Evolutionary conservation across 2,329 filamentous ascomycete genomes (phyloP).

Genomic region (Cordyceps cateniannulata): DNA sequence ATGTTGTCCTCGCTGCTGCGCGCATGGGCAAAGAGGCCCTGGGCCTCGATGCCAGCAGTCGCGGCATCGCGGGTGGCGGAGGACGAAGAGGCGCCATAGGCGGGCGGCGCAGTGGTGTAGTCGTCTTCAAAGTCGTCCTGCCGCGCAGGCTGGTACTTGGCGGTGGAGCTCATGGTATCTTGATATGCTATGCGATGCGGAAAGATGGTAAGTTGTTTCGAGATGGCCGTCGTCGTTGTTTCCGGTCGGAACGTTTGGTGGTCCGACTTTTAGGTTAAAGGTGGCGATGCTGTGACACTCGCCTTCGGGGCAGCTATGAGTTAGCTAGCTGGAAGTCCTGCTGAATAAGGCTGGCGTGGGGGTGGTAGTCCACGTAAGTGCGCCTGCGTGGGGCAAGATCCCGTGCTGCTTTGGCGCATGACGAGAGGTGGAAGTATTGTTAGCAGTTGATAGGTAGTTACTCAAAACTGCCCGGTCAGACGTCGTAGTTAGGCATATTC

Average conservation of each 20-base stretch:
- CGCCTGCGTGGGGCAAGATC: neutral
- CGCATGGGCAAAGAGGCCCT: constrained; percentile 58
- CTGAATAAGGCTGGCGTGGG: constrained; percentile 4
- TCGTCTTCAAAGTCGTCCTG: constrained; percentile 79
- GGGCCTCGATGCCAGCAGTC: constrained; percentile 42
- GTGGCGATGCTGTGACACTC: constrained; percentile 8
- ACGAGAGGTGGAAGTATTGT: neutral
- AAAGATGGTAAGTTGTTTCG: neutral
- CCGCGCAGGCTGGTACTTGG: constrained; percentile 78
- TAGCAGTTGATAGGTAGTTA: neutral
- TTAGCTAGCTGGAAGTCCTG: neutral
- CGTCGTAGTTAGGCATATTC: too few species aligned
- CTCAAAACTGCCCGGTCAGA: too few species aligned
- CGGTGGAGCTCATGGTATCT: constrained; percentile 58
- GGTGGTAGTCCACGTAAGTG: neutral
- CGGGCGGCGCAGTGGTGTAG: constrained; percentile 75
- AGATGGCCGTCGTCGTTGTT: constrained; percentile 9
- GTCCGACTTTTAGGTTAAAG: neutral
- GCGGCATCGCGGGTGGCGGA: constrained; percentile 21
- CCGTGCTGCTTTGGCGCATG: constrained; percentile 15
- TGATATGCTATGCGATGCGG: neutral
- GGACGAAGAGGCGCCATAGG: constrained; percentile 57
- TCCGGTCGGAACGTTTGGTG: neutral
- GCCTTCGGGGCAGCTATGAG: neutral
- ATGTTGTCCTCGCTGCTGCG: constrained; percentile 83